Evolutionary conservation across 2,329 filamentous ascomycete genomes (phyloP), one percentile per base, ranked within the genome.

Genomic region (Periconia sp.): DNA sequence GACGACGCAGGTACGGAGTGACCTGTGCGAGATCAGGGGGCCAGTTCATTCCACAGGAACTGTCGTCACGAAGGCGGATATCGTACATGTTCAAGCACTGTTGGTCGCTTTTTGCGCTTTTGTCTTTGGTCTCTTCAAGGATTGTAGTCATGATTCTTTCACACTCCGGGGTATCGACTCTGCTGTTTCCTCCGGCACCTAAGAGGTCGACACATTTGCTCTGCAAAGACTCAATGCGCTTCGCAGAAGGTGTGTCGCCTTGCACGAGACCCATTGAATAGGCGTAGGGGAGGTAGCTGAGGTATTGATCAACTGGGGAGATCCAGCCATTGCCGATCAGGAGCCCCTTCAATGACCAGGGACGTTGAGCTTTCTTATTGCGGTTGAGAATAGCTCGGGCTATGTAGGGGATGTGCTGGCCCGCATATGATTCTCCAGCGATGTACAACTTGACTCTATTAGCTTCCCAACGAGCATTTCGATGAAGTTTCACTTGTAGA

Each of bases 291-390:
- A 97, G 79, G 70, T 97, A 97, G 0, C 93, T 82, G 30, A 88
- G 86, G 73, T 97, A 99, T 72, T 99, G 94, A 46, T 97, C 90
- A 8, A 79, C 79, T 1, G 93, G 92, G 2, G 92, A 90, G 49
- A 99, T 93, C 94, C 95, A 99, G 40, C 93, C 94, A 71, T 99
- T 99, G 50, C 95, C 95, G 56, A 99, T 97, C 35, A 99, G 73
- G 18, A 99, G 79, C 9, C 93, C 94, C 61, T 87, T 83, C 27
- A 99, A 77, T 47, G 88, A 88, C 94, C 93, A 99, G n/a, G 47
- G 47, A 19, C 40, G 37, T 13, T 49, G 18, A 23, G 75, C 72
- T 41, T 77, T 71, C 50, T 77, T 74, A 2, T 72, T 65, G 33
- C 89, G 90, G 45, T 92, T 87, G 53, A 97, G 80, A 51, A 99